phyloP scores from a whole-genome alignment of 1,284 basidiomycete species.

The Exobasidium cylindrosporum region DNA sequence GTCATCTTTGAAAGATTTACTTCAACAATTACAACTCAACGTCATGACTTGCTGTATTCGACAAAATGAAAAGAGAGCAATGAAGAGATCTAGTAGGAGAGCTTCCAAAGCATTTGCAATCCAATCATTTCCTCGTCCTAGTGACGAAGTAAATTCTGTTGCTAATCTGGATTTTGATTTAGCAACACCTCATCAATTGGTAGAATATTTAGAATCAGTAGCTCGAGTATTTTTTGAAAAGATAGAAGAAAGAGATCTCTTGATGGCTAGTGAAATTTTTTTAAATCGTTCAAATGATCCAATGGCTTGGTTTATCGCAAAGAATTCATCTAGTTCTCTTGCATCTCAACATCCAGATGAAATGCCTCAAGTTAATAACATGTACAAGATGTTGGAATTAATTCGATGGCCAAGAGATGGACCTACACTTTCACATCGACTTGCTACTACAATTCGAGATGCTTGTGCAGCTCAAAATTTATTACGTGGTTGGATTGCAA shows the following conservation, averaged over 20 bases:
- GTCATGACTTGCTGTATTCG: conserved; percentile 38
- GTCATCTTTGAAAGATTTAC: conserved; percentile 28
- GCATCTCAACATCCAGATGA: conserved; percentile 25
- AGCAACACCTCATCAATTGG: conserved; percentile 29
- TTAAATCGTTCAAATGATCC: conserved; percentile 32
- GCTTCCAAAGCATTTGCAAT: background rate
- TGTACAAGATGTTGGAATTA: conserved; percentile 45
- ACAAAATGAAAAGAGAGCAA: conserved; percentile 21
- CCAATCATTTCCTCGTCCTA: conserved; percentile 26
- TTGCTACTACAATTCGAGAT: conserved; percentile 39
- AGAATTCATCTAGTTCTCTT: background rate
- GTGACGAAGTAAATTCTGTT: conserved; percentile 34
- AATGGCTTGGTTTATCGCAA: conserved; percentile 26
- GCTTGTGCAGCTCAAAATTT: conserved; percentile 43
- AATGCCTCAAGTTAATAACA: conserved; percentile 33
- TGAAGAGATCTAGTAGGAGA: background rate
- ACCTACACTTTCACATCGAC: conserved; percentile 26
- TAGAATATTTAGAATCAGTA: conserved; percentile 49
- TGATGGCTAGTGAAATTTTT: conserved; percentile 42
- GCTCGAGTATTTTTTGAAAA: conserved; percentile 42
- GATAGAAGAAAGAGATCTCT: conserved; percentile 41
- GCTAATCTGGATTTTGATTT: conserved; percentile 39
- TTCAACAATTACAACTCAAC: conserved; percentile 23
- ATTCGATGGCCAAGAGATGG: conserved; percentile 20
- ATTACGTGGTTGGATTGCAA: conserved; percentile 45